These are phyloP conservation scores for Euphorbia celastroides DNA, from an alignment of 441 rosid species.

Conservation along the genomic window DNA sequence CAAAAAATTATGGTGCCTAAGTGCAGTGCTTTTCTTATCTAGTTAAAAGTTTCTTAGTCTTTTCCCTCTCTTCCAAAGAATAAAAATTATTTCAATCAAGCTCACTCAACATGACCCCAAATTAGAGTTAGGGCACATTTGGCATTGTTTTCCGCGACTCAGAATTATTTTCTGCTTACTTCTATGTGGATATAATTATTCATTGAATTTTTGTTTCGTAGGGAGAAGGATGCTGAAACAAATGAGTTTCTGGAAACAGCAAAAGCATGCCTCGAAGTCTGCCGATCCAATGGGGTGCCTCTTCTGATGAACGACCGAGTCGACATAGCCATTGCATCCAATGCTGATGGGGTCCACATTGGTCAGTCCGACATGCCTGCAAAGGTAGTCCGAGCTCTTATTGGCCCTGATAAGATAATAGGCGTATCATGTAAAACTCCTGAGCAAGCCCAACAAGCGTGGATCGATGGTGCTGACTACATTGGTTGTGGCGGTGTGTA, in stretches of 20 bases:
- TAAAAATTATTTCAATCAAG: not conserved
- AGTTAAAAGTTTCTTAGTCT: not conserved
- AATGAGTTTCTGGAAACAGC: slow-evolving; percentile 64
- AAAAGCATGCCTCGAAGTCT: slow-evolving; percentile 55
- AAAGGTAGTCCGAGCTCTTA: slow-evolving; percentile 49
- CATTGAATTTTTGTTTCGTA: slow-evolving; percentile 21
- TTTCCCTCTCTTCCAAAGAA: not conserved
- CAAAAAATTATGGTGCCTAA: no score
- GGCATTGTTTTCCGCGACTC: no score
- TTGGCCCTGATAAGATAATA: slow-evolving; percentile 82
- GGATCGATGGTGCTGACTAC: slow-evolving; percentile 88
- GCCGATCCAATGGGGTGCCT: slow-evolving; percentile 54
- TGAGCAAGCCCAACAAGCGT: slow-evolving; percentile 79
- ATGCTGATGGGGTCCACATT: slow-evolving; percentile 88
- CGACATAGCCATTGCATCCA: slow-evolving; percentile 79
- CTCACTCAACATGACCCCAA: not conserved
- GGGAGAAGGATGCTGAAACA: slow-evolving; percentile 79
- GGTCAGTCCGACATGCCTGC: slow-evolving; percentile 90
- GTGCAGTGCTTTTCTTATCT: not conserved
- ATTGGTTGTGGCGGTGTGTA: slow-evolving; percentile 90
- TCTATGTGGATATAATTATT: not conserved
- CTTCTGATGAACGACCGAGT: slow-evolving; percentile 79
- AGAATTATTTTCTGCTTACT: no score
- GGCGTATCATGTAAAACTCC: slow-evolving; percentile 92
- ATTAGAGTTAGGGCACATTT: not conserved